A percentile compares a stretch with the other conserved stretches of the same genome.
Conservation (phyloP, 768 basidiomycete genomes). For the Hygrophorus pudorinus region DNA sequence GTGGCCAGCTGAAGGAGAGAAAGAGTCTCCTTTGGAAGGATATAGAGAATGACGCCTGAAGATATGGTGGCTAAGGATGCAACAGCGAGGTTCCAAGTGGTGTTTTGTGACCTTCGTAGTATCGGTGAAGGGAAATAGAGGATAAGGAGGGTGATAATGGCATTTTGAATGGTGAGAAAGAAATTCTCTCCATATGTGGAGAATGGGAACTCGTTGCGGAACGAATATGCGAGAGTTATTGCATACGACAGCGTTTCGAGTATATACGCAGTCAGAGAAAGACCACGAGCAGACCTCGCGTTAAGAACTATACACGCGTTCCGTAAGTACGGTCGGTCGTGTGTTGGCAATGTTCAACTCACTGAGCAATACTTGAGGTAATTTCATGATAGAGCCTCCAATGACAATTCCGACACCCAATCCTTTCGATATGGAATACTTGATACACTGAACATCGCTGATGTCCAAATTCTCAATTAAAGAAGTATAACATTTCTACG, state of each 20-base stretch:
- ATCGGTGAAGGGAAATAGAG: constrained; percentile 36
- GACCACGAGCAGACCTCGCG: constrained; percentile 72
- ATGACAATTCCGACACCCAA: constrained; percentile 88
- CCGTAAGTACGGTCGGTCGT: background rate
- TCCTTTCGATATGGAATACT: constrained; percentile 86
- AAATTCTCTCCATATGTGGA: constrained; percentile 97
- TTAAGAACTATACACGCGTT: constrained; percentile 42
- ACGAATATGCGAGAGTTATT: constrained; percentile 83
- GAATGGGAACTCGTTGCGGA: constrained; percentile 82
- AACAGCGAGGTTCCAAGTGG: constrained; percentile 23
- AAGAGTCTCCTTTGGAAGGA: constrained; percentile 39
- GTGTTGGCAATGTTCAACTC: constrained; percentile 18
- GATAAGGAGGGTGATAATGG: constrained; percentile 82
- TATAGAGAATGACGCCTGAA: constrained; percentile 29
- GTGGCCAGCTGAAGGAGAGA: constrained; percentile 74
- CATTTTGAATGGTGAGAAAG: constrained; percentile 86
- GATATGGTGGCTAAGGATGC: constrained; percentile 21
- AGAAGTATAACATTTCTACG: constrained; percentile 81
- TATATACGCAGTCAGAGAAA: constrained; percentile 78
- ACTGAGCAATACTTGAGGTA: constrained; percentile 89
- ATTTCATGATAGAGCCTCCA: constrained; percentile 91
- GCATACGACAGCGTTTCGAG: constrained; percentile 89
- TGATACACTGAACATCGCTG: constrained; percentile 70
- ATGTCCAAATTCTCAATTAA: constrained; percentile 82
- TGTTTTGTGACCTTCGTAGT: constrained; percentile 13